A percentile compares a stretch with the other conserved stretches of the same genome.
Evolutionary conservation across 2,329 filamentous ascomycete species (phyloP).

Genomic region (Westerdykella aurantiaca): DNA sequence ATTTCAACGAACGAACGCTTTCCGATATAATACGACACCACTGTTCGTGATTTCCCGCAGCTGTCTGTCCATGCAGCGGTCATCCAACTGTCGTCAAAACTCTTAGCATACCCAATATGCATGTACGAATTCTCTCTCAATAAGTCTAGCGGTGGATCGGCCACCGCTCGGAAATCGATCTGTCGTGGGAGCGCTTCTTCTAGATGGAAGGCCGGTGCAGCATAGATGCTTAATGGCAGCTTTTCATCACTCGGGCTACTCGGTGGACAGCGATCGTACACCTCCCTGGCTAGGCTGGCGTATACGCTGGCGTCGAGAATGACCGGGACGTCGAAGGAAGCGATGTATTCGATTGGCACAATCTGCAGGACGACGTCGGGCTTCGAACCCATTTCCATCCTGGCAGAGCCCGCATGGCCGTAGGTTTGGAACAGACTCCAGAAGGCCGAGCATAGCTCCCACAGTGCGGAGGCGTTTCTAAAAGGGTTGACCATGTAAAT

Average conservation of each 20-base stretch:
- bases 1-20: conserved; percentile 60
- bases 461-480: conserved; percentile 52
- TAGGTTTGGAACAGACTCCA: conserved; percentile 65
- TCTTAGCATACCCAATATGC: conserved; percentile 72
- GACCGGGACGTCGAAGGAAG: conserved; percentile 57
- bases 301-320: conserved; percentile 58
- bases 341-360: conserved; percentile 62
- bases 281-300: conserved; percentile 61
- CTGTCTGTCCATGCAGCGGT: conserved; percentile 78
- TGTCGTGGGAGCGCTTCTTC: conserved; percentile 63
- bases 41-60: conserved; percentile 66
- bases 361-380: conserved; percentile 71
- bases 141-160: conserved; percentile 64
- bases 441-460: conserved; percentile 68
- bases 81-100: conserved; percentile 71
- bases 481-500: conserved; percentile 72
- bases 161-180: conserved; percentile 68
- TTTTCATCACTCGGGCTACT: conserved; percentile 31
- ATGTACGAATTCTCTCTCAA: conserved; percentile 74
- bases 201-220: conserved; percentile 66
- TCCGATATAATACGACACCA: conserved; percentile 64
- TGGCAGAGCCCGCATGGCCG: conserved; percentile 45
- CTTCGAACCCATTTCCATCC: conserved; percentile 22
- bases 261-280: conserved; percentile 67
- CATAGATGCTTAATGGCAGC: conserved; percentile 47